These are phyloP conservation scores for Ceratopteris richardii DNA, from an alignment of 75 land plant genomes.

Conservation along the genomic window DNA sequence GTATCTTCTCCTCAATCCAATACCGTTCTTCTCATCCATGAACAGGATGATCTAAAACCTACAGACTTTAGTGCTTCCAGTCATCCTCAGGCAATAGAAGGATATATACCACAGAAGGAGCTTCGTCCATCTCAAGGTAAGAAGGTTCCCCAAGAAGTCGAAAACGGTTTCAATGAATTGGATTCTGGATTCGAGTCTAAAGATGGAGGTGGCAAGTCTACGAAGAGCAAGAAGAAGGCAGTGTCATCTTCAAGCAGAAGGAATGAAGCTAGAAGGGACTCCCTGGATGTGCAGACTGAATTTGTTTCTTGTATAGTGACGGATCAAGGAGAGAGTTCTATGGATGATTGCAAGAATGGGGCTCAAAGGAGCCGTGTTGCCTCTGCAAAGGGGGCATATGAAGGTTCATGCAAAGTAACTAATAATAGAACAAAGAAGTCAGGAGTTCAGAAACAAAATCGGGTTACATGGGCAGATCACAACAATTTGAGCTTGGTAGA, in stretches of 20 bases:
- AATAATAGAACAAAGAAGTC: too few relatives aligned
- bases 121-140: not conserved
- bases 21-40: conserved; percentile 38
- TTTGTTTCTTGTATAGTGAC: too few relatives aligned
- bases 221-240: not conserved
- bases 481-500: not conserved
- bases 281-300: too few relatives aligned
- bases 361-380: too few relatives aligned
- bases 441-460: not conserved
- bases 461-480: conserved; percentile 13
- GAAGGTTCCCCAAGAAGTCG: not conserved
- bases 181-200: not conserved
- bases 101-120: conserved; percentile 56
- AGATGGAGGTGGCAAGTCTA: not conserved
- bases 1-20: too few relatives aligned
- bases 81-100: conserved; percentile 75
- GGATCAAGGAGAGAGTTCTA: too few relatives aligned
- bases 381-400: too few relatives aligned
- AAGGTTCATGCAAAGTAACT: too few relatives aligned
- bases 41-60: conserved; percentile 13
- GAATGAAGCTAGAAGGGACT: too few relatives aligned
- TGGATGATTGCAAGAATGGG: too few relatives aligned
- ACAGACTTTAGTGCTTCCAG: conserved; percentile 27
- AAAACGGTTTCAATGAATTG: not conserved
- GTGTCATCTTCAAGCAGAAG: too few relatives aligned